Evolutionary conservation across 306 rosid species (phyloP).

Genomic region (Dryas drummondii): DNA sequence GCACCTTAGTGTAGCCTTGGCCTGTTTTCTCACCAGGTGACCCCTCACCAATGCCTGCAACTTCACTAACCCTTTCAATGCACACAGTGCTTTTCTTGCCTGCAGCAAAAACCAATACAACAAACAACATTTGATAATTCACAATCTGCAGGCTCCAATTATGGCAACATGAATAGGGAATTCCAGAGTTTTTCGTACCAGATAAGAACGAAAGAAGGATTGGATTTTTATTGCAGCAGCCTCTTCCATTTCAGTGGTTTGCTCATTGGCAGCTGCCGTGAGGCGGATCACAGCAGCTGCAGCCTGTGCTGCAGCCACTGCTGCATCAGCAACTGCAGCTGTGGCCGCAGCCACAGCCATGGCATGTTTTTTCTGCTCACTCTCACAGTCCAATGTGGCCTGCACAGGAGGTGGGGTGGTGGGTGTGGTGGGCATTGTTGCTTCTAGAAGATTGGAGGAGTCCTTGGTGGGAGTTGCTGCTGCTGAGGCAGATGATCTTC

Average conservation of each 20-base stretch:
- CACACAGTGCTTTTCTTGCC: slow-evolving; percentile 90
- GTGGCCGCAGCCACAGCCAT: slow-evolving; percentile 67
- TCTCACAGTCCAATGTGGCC: slow-evolving; percentile 39
- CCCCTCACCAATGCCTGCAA: slow-evolving; percentile 93
- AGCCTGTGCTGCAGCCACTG: slow-evolving; percentile 70
- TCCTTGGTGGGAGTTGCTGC: slow-evolving; percentile 45
- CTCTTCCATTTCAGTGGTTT: slow-evolving; percentile 39
- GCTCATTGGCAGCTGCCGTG: slow-evolving; percentile 43
- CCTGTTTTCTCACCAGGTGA: slow-evolving; percentile 83
- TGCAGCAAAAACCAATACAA: slow-evolving; percentile 26
- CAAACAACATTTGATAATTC: background rate
- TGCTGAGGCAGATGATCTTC: slow-evolving; percentile 73
- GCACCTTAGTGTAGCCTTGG: slow-evolving; percentile 68
- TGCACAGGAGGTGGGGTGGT: slow-evolving; percentile 30
- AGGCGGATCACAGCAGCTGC: slow-evolving; percentile 60
- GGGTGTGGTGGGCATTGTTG: slow-evolving; percentile 28
- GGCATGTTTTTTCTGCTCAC: slow-evolving; percentile 64
- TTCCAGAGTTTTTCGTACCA: slow-evolving; percentile 47
- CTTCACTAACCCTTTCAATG: slow-evolving; percentile 84
- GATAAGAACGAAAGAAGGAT: slow-evolving; percentile 71
- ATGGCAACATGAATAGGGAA: background rate
- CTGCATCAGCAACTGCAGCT: slow-evolving; percentile 58
- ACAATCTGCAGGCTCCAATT: no score
- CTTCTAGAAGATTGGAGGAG: slow-evolving; percentile 29
- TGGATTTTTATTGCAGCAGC: slow-evolving; percentile 77